Base-by-base conservation (phyloP, 2,329 filamentous ascomycete genomes). In the Beauveria sp. region DNA sequence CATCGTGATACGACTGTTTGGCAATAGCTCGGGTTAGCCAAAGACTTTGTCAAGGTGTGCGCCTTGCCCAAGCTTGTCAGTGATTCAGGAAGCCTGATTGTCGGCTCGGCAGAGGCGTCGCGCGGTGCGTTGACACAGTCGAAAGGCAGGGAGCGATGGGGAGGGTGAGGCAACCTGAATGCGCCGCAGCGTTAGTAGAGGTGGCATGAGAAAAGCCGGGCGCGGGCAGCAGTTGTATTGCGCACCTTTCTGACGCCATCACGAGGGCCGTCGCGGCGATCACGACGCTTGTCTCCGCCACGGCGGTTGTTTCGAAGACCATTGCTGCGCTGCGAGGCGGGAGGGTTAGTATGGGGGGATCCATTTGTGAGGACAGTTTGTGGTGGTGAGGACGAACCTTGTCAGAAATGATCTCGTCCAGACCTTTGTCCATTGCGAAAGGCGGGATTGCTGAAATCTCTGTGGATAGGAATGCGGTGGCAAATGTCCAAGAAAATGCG, bases 191-290 rank as follows among this genome's bases (percentile, higher is more conserved):
- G 52, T 59, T 57, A 64, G 63, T 55, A 30, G 20, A 22, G 22
- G 24, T 48, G 12, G 30, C 28, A 14, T 7, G 53, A 8, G 16
- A 20, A 24, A 10, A 51, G 48, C 51, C 59, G 28, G 5, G 59
- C 55, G 54, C 51, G 59, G 63, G 63, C 57, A 64, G 54, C 54
- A 43, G 26, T 16, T 41, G 47, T 59, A 55, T 37, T 44, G 62
- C 70, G 51, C 74, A 93, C 91, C 91, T 96, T 96, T 92, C 88
- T 92, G 73, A 93, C 84, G 77, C 90, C 90, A 77, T 94, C 90
- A 77, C 90, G 88, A 70, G 89, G 88, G 68, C 83, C 87, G 43
- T 78, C 74, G 46, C 72, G 72, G 60, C 75, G 74, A 41, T 75
- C 70, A 54, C 69, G 68, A 63, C 67, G 67, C 60, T 73, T 71